A percentile compares a stretch with the other conserved stretches of the same genome.
Evolutionary conservation across 805 yeast species (phyloP).

Genomic region (Teunomyces funiuensis): DNA sequence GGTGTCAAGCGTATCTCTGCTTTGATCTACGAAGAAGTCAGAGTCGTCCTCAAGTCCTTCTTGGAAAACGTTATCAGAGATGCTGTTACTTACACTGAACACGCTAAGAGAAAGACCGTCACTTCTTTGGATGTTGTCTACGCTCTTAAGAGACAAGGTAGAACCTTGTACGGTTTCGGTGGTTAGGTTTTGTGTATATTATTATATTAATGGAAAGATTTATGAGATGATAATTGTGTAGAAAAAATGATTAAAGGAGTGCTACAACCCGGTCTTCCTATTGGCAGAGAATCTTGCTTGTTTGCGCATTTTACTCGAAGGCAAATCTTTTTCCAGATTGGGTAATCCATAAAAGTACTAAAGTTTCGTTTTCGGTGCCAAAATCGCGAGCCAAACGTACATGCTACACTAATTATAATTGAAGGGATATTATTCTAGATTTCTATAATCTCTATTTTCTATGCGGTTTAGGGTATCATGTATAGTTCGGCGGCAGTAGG

Average conservation of each 20-base stretch:
- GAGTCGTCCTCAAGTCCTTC: slow-evolving; percentile 94
- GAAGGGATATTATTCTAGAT: no score
- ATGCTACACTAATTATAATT: no score
- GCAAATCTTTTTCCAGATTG: no score
- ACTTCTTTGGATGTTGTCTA: slow-evolving; percentile 98
- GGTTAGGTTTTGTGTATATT: slow-evolving; percentile 61
- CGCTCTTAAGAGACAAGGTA: slow-evolving; percentile 99
- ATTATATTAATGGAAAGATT: slow-evolving; percentile 7
- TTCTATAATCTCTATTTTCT: slow-evolving; percentile 2
- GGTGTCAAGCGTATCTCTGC: slow-evolving; percentile 99
- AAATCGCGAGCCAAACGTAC: no score
- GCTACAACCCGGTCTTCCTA: background rate
- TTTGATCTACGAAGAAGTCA: slow-evolving; percentile 97
- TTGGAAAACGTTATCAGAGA: slow-evolving; percentile 97
- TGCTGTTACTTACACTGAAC: slow-evolving; percentile 99
- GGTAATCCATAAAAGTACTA: no score
- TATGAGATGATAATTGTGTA: background rate
- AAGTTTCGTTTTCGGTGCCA: no score
- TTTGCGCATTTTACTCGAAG: no score
- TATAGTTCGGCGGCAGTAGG: background rate
- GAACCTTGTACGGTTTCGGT: slow-evolving; percentile 99
- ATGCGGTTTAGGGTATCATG: slow-evolving; percentile 5
- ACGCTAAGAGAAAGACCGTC: slow-evolving; percentile 99
- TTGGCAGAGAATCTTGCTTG: background rate
- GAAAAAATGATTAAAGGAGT: background rate